phyloP scores from a whole-genome alignment of 441 rosid genomes.

The Mallotus repandus region DNA sequence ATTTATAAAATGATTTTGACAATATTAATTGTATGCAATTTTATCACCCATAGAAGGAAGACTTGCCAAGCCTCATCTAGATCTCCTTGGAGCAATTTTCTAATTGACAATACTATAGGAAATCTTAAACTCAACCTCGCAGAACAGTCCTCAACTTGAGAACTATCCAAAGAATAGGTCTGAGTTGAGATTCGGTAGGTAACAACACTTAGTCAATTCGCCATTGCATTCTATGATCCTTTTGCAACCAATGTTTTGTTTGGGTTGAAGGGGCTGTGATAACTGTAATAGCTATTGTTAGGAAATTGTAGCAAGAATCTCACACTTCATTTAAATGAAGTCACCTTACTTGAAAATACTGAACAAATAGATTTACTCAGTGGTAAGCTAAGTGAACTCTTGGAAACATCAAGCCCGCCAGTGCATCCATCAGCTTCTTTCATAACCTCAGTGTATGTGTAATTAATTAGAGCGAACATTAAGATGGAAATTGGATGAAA shows the following conservation, averaged over 20 bases:
- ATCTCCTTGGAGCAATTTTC: constrained; percentile 39
- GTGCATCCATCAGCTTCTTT: constrained; percentile 23
- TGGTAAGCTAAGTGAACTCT: constrained; percentile 23
- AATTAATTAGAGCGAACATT: constrained; percentile 37
- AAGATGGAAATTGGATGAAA: constrained; percentile 54
- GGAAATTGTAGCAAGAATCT: constrained; percentile 32
- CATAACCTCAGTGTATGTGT: constrained; percentile 21
- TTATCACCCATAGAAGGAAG: too few species aligned
- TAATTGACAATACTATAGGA: constrained; percentile 55
- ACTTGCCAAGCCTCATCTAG: too few species aligned
- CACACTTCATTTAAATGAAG: constrained; percentile 15
- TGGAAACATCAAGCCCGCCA: constrained; percentile 12
- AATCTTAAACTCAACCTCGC: constrained; percentile 64
- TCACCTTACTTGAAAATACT: constrained; percentile 12
- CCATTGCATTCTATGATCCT: constrained; percentile 60
- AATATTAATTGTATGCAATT: too few species aligned
- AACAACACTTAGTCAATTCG: constrained; percentile 52
- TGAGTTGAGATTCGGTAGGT: constrained; percentile 63
- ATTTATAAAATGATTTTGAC: too few species aligned
- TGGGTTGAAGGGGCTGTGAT: constrained; percentile 44
- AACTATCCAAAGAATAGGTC: constrained; percentile 32
- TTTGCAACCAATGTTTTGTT: constrained; percentile 56
- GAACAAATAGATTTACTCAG: constrained; percentile 27
- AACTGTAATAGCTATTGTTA: constrained; percentile 12
- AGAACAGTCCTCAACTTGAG: constrained; percentile 63